A percentile compares a stretch with the other conserved stretches of the same genome.
Evolutionary conservation across 768 basidiomycete genomes (phyloP).

Genomic region (Lentinula raphanica): DNA sequence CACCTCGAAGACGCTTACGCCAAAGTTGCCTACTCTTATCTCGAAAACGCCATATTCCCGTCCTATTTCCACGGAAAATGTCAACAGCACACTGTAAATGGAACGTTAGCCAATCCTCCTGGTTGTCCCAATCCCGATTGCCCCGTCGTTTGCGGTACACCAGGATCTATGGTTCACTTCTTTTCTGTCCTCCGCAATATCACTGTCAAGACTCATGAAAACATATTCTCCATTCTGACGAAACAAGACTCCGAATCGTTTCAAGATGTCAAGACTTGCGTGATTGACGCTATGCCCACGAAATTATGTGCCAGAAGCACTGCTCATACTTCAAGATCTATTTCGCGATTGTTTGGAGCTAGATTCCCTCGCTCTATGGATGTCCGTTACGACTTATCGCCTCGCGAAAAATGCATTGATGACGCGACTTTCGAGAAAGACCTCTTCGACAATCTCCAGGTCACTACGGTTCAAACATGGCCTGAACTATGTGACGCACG

Average conservation of each 20-base stretch:
- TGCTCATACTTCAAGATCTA: background rate
- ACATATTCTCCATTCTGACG: conserved; percentile 28
- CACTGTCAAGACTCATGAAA: conserved; percentile 39
- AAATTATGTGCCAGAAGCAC: background rate
- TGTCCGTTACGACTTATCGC: background rate
- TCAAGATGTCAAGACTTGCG: conserved; percentile 18
- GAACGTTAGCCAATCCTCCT: conserved; percentile 35
- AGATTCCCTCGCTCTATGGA: background rate
- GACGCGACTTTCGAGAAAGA: background rate
- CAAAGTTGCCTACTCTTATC: conserved; percentile 33
- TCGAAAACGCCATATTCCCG: conserved; percentile 61
- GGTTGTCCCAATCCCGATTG: conserved; percentile 82
- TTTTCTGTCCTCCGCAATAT: conserved; percentile 44
- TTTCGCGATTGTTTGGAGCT: background rate
- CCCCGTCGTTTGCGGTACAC: conserved; percentile 73
- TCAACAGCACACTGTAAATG: conserved; percentile 37
- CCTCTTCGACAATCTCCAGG: background rate
- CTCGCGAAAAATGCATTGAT: background rate
- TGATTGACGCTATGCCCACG: background rate
- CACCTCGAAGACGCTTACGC: conserved; percentile 45
- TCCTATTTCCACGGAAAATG: conserved; percentile 77
- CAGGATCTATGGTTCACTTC: conserved; percentile 74
- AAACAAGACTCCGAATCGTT: conserved; percentile 37
- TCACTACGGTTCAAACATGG: conserved; percentile 23
- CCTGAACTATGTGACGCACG: conserved; percentile 35